These are phyloP conservation scores for Brassica carinata DNA, from an alignment of 345 rosid species.

Conservation along the genomic window DNA sequence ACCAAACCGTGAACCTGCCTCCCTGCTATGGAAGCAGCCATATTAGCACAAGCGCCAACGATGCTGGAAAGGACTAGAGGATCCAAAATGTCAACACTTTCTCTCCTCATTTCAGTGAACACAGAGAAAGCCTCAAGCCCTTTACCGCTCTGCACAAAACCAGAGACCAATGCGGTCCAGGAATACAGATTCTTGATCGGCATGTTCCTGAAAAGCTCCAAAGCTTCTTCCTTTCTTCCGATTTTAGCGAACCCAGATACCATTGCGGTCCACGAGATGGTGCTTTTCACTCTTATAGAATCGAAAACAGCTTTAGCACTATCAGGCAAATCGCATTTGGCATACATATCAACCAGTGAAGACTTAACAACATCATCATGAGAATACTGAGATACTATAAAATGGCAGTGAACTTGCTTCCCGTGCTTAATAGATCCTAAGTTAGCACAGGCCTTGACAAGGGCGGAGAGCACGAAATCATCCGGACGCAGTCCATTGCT, in stretches of 20 bases:
- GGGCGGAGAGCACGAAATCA: constrained; percentile 63
- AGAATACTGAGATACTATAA: constrained; percentile 48
- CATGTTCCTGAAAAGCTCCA: constrained; percentile 45
- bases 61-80: constrained; percentile 78
- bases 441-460: constrained; percentile 65
- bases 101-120: constrained; percentile 74
- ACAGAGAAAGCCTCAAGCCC: constrained; percentile 54
- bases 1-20: constrained; percentile 69
- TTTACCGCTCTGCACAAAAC: constrained; percentile 74
- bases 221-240: constrained; percentile 61
- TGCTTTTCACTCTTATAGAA: constrained; percentile 51
- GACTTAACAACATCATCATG: constrained; percentile 72
- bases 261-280: constrained; percentile 68
- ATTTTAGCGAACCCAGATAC: constrained; percentile 65
- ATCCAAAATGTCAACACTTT: constrained; percentile 61
- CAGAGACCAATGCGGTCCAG: constrained; percentile 79
- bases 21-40: constrained; percentile 61
- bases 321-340: constrained; percentile 56
- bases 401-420: constrained; percentile 64
- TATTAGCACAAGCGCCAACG: constrained; percentile 71
- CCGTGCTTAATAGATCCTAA: constrained; percentile 54
- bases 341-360: constrained; percentile 75
- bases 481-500: constrained; percentile 54
- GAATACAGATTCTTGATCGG: constrained; percentile 57
- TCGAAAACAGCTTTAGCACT: constrained; percentile 55